Percentiles rank a stretch among this genome's conserved stretches.
These are phyloP conservation scores for Colletotrichum shisoi DNA, from an alignment of 2,329 filamentous ascomycete genomes.

Conservation along the genomic window DNA sequence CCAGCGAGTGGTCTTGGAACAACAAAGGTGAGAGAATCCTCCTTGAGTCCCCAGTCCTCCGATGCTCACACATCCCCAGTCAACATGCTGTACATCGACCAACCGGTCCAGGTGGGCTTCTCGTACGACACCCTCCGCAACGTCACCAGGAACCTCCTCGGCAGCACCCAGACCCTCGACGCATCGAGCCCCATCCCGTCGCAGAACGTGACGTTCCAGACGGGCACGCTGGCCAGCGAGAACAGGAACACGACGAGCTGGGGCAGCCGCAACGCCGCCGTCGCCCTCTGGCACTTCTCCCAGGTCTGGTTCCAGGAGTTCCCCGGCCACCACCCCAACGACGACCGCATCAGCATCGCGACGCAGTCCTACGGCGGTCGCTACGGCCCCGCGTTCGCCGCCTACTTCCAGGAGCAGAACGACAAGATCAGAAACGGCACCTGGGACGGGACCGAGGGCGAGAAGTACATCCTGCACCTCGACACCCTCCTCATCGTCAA, in stretches of 20 bases:
- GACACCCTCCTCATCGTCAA: slow-evolving; percentile 65
- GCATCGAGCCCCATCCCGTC: slow-evolving; percentile 43
- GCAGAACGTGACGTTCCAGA: slow-evolving; percentile 49
- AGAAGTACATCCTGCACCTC: slow-evolving; percentile 54
- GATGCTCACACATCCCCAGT: slow-evolving; percentile 12
- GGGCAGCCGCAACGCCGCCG: slow-evolving; percentile 53
- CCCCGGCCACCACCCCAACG: slow-evolving; percentile 66
- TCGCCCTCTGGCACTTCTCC: slow-evolving; percentile 44
- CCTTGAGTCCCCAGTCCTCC: no score
- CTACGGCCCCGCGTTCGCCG: slow-evolving; percentile 65
- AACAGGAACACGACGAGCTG: slow-evolving; percentile 45
- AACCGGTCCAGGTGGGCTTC: slow-evolving; percentile 41
- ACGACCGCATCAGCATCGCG: slow-evolving; percentile 59
- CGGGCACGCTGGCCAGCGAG: slow-evolving; percentile 48
- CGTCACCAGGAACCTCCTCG: slow-evolving; percentile 39
- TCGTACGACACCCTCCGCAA: slow-evolving; percentile 41
- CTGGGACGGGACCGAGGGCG: slow-evolving; percentile 45
- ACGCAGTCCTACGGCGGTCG: slow-evolving; percentile 66
- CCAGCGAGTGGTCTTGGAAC: slow-evolving; percentile 68
- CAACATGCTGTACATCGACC: slow-evolving; percentile 43
- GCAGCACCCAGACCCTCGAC: slow-evolving; percentile 28
- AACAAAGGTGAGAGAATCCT: slow-evolving; percentile 52
- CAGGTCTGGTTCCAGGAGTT: slow-evolving; percentile 68
- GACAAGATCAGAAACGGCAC: slow-evolving; percentile 56
- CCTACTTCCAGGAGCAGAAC: slow-evolving; percentile 66